Evolutionary conservation across 169 alveolate species (phyloP).

Genomic region (Theileria luwenshuni): DNA sequence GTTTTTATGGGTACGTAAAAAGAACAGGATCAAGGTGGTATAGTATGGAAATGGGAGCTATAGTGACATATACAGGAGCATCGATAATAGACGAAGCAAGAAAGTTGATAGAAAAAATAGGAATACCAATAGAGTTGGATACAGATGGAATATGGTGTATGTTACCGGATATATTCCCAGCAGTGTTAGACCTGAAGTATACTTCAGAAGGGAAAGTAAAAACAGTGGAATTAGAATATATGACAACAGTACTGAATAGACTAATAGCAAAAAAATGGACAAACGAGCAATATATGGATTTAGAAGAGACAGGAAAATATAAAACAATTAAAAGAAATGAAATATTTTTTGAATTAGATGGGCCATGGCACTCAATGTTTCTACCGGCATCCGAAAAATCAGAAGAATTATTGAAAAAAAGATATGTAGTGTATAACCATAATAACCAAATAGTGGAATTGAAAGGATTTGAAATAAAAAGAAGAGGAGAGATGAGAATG

Average conservation of each 20-base stretch:
- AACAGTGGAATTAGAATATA: slow-evolving; percentile 83
- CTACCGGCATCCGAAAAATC: slow-evolving; percentile 98
- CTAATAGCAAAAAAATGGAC: slow-evolving; percentile 93
- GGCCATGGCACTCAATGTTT: slow-evolving; percentile 98
- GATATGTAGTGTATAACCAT: slow-evolving; percentile 94
- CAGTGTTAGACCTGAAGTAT: slow-evolving; percentile 66
- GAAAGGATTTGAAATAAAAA: slow-evolving; percentile 96
- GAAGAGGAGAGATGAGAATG: slow-evolving; percentile 98
- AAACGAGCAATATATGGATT: slow-evolving; percentile 92
- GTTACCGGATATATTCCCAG: slow-evolving; percentile 94
- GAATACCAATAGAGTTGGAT: slow-evolving; percentile 98
- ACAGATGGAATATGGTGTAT: slow-evolving; percentile 99
- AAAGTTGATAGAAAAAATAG: slow-evolving; percentile 89
- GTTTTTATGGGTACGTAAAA: slow-evolving; percentile 99
- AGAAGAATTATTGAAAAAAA: slow-evolving; percentile 91
- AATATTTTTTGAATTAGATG: slow-evolving; percentile 98
- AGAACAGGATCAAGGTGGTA: slow-evolving; percentile 99
- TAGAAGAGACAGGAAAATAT: slow-evolving; percentile 73
- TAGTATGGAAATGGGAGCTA: slow-evolving; percentile 99
- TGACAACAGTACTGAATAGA: slow-evolving; percentile 92
- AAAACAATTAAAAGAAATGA: slow-evolving; percentile 90
- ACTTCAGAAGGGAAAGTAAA: slow-evolving; percentile 49
- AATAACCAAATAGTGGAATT: slow-evolving; percentile 92
- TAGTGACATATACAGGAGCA: slow-evolving; percentile 96
- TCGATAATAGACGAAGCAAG: slow-evolving; percentile 89